phyloP scores from a whole-genome alignment of 257 asterid genomes.

The Paulownia fortunei region DNA sequence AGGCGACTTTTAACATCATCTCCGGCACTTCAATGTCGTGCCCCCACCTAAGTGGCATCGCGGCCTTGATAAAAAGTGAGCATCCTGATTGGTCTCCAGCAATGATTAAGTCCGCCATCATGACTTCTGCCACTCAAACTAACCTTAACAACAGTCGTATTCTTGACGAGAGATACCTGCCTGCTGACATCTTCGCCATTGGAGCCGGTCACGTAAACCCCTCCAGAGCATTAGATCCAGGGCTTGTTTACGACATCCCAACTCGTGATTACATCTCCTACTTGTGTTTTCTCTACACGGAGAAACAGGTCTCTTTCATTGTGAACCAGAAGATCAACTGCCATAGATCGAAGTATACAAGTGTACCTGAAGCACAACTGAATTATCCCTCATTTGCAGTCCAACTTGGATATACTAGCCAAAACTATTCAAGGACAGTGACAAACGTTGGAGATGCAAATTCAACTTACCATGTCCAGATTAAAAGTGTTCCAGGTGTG shows the following conservation, averaged over 20 bases:
- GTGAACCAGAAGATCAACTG: conserved; percentile 27
- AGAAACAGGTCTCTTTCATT: conserved; percentile 16
- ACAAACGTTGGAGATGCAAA: conserved; percentile 48
- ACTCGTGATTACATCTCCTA: conserved; percentile 34
- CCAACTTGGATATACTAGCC: not conserved
- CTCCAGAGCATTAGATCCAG: conserved; percentile 37
- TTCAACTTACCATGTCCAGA: conserved; percentile 24
- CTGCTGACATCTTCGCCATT: conserved; percentile 36
- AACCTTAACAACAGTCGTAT: conserved; percentile 22
- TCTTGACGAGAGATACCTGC: not conserved
- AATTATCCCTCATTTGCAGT: conserved; percentile 51
- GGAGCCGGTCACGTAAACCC: conserved; percentile 50
- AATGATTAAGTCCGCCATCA: conserved; percentile 43
- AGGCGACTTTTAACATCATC: conserved; percentile 23
- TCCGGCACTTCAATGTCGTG: conserved; percentile 51
- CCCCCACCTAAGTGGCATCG: conserved; percentile 51
- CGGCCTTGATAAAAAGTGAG: conserved; percentile 34
- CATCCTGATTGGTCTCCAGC: conserved; percentile 54
- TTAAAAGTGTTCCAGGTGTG: conserved; percentile 26
- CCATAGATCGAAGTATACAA: not conserved
- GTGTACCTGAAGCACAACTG: conserved; percentile 35
- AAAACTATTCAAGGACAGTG: conserved; percentile 43
- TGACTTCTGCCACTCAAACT: conserved; percentile 37
- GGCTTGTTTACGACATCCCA: conserved; percentile 40
- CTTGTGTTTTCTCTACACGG: conserved; percentile 35